Evolutionary conservation across 768 basidiomycete species (phyloP).

Genomic region (Lactarius vividus): DNA sequence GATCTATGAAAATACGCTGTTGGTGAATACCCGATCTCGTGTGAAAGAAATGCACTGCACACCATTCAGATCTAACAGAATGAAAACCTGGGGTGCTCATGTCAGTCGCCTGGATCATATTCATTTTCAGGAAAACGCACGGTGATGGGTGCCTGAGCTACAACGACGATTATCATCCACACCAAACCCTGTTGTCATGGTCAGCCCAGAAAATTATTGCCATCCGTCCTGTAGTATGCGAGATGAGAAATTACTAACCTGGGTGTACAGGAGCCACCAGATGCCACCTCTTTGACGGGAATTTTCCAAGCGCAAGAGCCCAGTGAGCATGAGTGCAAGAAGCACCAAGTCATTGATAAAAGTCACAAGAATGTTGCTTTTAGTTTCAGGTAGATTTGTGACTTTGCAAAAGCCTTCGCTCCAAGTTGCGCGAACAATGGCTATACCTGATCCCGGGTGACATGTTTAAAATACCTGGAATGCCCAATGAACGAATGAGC

Average conservation of each 20-base stretch:
- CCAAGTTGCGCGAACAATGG: neutral
- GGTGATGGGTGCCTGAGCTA: slow-evolving; percentile 1
- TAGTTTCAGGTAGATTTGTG: neutral
- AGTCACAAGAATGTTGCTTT: neutral
- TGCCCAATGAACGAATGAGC: neutral
- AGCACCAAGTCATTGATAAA: slow-evolving; percentile 1
- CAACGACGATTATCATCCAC: slow-evolving; percentile 1
- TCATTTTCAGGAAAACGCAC: neutral
- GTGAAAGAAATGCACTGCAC: neutral
- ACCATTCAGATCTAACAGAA: slow-evolving; percentile 9
- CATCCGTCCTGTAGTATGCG: neutral
- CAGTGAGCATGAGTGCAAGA: slow-evolving; percentile 6
- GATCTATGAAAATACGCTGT: neutral
- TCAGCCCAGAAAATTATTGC: neutral
- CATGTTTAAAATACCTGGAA: neutral
- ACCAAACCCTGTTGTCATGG: neutral
- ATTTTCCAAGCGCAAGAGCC: slow-evolving; percentile 11
- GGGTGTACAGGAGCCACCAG: slow-evolving; percentile 11
- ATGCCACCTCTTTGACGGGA: neutral
- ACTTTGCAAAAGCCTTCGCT: neutral
- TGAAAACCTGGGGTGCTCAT: neutral
- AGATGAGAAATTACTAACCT: neutral
- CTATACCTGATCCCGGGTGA: neutral
- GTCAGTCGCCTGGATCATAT: neutral
- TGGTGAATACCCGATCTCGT: neutral